A percentile compares a stretch with the other conserved stretches of the same genome.
Evolutionary conservation across 495 filamentous ascomycete genomes (phyloP).

Genomic region (Aspergillus mulundensis): DNA sequence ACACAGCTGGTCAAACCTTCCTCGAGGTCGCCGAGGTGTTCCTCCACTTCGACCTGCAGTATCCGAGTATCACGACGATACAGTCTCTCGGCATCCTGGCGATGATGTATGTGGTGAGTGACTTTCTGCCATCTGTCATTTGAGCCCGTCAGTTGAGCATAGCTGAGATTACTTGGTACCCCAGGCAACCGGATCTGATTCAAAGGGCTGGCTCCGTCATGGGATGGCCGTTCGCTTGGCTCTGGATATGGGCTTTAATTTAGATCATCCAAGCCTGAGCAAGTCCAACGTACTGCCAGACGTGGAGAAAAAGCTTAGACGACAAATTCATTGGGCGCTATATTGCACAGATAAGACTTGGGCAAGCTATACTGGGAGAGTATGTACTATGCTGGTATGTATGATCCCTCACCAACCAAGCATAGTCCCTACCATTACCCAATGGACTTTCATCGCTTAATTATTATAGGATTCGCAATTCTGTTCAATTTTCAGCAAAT

Average conservation of each 20-base stretch:
- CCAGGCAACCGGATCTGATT: not conserved
- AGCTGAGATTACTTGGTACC: not conserved
- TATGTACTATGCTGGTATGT: not conserved
- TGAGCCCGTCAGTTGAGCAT: not conserved
- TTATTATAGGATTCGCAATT: too few relatives aligned
- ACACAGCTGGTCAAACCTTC: not conserved
- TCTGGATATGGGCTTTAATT: not conserved
- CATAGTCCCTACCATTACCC: too few relatives aligned
- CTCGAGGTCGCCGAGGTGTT: not conserved
- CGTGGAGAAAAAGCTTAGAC: not conserved
- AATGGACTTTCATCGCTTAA: too few relatives aligned
- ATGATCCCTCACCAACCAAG: too few relatives aligned
- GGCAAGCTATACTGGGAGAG: not conserved
- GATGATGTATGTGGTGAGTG: not conserved
- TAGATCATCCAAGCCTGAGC: not conserved
- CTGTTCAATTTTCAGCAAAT: too few relatives aligned
- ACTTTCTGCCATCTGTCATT: not conserved
- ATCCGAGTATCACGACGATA: not conserved
- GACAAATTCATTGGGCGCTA: not conserved
- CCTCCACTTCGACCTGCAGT: not conserved
- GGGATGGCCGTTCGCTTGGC: not conserved
- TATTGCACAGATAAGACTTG: not conserved
- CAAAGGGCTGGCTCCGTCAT: not conserved
- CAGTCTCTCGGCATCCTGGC: not conserved
- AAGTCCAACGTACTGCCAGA: not conserved